Conservation (phyloP, 2,329 filamentous ascomycete genomes). For the Bipolaris victoriae region DNA sequence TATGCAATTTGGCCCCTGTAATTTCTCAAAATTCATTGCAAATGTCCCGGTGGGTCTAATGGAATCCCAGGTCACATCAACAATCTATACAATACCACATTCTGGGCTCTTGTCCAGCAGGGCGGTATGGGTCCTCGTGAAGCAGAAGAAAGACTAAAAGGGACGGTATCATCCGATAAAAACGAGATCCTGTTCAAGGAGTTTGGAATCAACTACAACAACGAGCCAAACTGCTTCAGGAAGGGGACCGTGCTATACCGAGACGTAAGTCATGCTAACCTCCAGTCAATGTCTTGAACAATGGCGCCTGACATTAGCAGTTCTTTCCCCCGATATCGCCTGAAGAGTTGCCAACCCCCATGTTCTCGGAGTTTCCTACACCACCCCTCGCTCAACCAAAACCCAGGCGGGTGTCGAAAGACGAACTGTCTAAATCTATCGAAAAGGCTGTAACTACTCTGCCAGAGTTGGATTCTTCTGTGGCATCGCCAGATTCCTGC, state of each 20-base stretch:
- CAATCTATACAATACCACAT: conserved; percentile 97
- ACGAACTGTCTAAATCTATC: conserved; percentile 29
- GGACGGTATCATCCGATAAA: conserved; percentile 84
- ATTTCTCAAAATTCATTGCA: not conserved
- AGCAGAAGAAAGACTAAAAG: conserved; percentile 81
- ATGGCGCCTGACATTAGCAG: conserved; percentile 27
- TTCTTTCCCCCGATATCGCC: conserved; percentile 33
- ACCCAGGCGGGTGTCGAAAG: conserved; percentile 16
- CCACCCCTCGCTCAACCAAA: conserved; percentile 28
- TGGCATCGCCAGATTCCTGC: conserved; percentile 18
- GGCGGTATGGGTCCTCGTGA: conserved; percentile 77
- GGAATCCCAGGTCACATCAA: conserved; percentile 81
- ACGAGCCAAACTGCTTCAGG: conserved; percentile 88
- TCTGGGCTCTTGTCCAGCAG: conserved; percentile 84
- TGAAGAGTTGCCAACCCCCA: conserved; percentile 20
- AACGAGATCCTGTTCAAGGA: conserved; percentile 92
- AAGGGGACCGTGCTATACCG: conserved; percentile 92
- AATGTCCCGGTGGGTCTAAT: not conserved
- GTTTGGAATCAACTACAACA: conserved; percentile 97
- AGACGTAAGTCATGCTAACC: conserved; percentile 62
- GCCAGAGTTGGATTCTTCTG: conserved; percentile 17
- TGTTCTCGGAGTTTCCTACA: conserved; percentile 15
- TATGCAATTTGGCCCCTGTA: not conserved
- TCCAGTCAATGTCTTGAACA: not conserved
- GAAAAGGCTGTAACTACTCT: conserved; percentile 23